Base-by-base conservation (phyloP, 164 flowering plant species). In the Warburgia ugandensis region DNA sequence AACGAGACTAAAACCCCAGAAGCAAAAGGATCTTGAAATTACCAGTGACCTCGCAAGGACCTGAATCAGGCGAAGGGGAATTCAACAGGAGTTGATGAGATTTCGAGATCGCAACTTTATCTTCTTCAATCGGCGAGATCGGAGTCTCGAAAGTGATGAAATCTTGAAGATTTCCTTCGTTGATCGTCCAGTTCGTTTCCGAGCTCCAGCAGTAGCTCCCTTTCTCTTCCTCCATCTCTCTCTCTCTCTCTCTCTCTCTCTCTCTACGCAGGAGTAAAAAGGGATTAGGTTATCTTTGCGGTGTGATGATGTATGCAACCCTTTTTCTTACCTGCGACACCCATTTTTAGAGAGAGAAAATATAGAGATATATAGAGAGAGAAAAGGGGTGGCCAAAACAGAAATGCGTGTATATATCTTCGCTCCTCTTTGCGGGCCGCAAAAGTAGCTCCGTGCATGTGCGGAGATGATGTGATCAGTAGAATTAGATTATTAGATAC, bases 21-120 rank as follows among this genome's bases (percentile, higher is more conserved):
- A 4, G 12, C 1, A 8, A 29, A 51, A 11, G 4, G 37, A 26
- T 36, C n/a, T n/a, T n/a, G n/a, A n/a, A 67, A 69, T 57, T 42
- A 82, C 89, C 57, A n/a, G 58, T 79, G 72, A 82, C 75, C 59
- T 82, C 85, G 68, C 89, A 82, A 39, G 84, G 78, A 5, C 41
- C 32, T 0, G 71, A 62, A 66, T 75, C 79, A 6, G 73, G 42
- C 1, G 72, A 35, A 17, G 58, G 35, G 46, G 79, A 68, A 22
- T 48, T 52, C 45, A 82, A 60, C 21, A 79, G 25, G n/a, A 82
- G 79, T 39, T 72, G 48, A 27, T 19, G 43, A 3, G 17, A 12
- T 17, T 1, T 2, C 17, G 16, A 26, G 14, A 1, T 25, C 7
- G 16, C 19, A 11, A 26, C 39, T 19, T 20, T 36, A 11, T 55